Evolutionary conservation across 75 land plant genomes (phyloP).

Genomic region (Picea sitchensis): DNA sequence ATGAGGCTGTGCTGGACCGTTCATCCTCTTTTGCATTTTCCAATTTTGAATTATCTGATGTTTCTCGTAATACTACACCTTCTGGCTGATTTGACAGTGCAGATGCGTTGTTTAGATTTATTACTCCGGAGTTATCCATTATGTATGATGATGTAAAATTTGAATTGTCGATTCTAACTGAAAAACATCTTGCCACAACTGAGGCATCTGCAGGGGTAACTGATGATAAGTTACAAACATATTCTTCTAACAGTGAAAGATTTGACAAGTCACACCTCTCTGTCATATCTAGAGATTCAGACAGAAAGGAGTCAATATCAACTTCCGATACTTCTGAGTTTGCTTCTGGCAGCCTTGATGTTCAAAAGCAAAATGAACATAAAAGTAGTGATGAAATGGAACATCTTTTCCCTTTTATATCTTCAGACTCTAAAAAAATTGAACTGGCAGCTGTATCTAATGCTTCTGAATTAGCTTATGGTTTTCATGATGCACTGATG

Average conservation of each 20-base stretch:
- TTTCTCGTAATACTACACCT: background rate
- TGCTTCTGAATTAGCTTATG: slow-evolving; percentile 7
- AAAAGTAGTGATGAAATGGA: background rate
- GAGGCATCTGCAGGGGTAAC: background rate
- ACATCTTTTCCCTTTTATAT: background rate
- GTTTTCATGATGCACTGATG: background rate
- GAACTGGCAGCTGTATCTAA: background rate
- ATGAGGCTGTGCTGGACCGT: background rate
- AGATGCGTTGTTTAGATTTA: slow-evolving; percentile 2
- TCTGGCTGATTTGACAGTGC: slow-evolving; percentile 3
- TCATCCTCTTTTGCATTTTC: slow-evolving; percentile 10
- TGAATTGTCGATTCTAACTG: background rate
- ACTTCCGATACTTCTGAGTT: background rate
- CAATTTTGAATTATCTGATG: background rate
- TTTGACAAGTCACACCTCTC: background rate
- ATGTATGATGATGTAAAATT: slow-evolving; percentile 8
- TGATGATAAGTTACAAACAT: background rate
- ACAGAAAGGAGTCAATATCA: background rate
- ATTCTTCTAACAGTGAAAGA: background rate
- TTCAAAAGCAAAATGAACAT: background rate
- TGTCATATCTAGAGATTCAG: background rate
- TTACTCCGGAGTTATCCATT: slow-evolving; percentile 7
- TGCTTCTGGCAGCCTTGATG: no score
- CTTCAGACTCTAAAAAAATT: background rate
- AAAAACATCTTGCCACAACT: background rate